Conservation (phyloP, 2,329 filamentous ascomycete species). For the Penicillium sclerotigenum region DNA sequence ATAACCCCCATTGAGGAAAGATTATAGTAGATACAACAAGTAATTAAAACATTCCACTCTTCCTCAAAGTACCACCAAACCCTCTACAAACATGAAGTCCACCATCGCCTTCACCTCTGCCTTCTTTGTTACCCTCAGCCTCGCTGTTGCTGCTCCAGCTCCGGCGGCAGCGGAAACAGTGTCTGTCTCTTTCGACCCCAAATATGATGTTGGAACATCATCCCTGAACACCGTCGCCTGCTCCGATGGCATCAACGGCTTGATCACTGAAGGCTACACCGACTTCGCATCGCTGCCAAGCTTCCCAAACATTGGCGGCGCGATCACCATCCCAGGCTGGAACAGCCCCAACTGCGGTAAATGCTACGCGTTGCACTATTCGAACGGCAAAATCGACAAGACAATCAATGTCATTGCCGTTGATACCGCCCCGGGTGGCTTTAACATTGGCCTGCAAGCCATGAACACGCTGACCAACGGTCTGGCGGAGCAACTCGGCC, state of each 20-base stretch:
- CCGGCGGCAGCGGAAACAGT: constrained; percentile 23
- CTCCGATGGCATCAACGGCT: constrained; percentile 38
- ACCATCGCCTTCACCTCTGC: constrained; percentile 18
- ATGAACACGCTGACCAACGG: constrained; percentile 50
- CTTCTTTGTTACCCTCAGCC: constrained; percentile 21
- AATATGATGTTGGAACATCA: constrained; percentile 62
- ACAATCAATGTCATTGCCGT: constrained; percentile 50
- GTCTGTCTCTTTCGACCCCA: constrained; percentile 66
- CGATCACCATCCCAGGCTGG: constrained; percentile 48
- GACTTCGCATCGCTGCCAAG: constrained; percentile 46
- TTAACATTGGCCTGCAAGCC: constrained; percentile 50
- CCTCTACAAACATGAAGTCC: constrained; percentile 25
- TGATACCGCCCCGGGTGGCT: constrained; percentile 45
- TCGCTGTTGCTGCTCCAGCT: constrained; percentile 25
- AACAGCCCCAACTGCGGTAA: constrained; percentile 50
- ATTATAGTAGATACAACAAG: not conserved
- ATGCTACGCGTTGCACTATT: constrained; percentile 52
- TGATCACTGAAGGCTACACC: constrained; percentile 31
- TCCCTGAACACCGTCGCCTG: constrained; percentile 53
- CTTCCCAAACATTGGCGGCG: constrained; percentile 52
- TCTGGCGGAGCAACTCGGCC: constrained; percentile 45
- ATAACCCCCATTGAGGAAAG: not conserved
- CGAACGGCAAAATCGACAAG: constrained; percentile 36
- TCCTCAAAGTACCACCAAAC: not conserved
- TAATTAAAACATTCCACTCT: not conserved